Base-by-base conservation (phyloP, 208 protist genomes). In the Leishmania lainsoni region DNA sequence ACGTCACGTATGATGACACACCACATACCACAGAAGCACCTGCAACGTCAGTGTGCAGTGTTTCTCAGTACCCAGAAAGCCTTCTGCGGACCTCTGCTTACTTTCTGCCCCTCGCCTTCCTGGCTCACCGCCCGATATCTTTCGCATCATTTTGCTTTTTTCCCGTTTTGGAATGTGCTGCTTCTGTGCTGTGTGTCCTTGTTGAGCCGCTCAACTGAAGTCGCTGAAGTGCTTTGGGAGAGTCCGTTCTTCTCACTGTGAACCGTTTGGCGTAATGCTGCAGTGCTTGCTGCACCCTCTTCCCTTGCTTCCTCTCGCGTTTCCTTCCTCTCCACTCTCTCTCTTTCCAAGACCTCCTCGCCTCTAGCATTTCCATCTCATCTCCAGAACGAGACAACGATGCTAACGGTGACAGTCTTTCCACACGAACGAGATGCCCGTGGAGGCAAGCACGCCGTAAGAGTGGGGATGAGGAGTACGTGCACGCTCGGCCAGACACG, bases 241-340 rank as follows among this genome's bases (percentile, higher is more conserved):
- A n/a, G 58, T 22, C 4, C 6, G 9, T 32, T 63, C 26, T 16
- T 63, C 8, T 9, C 29, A 26, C 3, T 63, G 58, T 63, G 42
- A 45, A 45, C 4, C 42, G 42, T 45, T 45, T 45, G 42, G 42
- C 42, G 42, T 45, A 45, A 45, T 45, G 42, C 42, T 45, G 6
- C 54, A 26, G 54, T 58, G 12, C 70, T 29, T 72, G 5, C 56
- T 45, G 65, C 35, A 74, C 26, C 80, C 49, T 82, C 22, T 76
- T 48, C 58, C 42, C 61, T 71, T 22, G 45, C 65, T 70, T 63
- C 58, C 12, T 58, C 61, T 45, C 32, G 12, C 4, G 5, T 56
- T 26, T 71, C 35, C 69, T 14, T 10, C 35, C 5, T 49, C 72
- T 4, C 29, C 16, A n/a, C 35, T 63, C n/a, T 17, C 54, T 5